phyloP scores from a whole-genome alignment of 148 eudicot species.

The Chenopodium album region DNA sequence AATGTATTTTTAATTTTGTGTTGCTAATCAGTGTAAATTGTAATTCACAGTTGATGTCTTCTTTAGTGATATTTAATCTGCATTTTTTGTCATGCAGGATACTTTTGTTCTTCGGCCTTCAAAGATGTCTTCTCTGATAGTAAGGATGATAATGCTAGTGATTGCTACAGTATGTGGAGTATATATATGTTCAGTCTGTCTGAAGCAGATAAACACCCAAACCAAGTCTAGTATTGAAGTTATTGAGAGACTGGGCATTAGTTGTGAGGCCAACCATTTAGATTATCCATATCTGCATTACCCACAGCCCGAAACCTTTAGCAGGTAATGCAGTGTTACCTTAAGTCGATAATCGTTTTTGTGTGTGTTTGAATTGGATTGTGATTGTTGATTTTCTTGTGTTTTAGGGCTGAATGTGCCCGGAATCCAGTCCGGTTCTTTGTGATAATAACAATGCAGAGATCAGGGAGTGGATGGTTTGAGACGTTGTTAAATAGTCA shows the following conservation, averaged over 20 bases:
- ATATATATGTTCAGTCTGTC: conserved; percentile 73
- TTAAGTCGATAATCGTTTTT: not conserved
- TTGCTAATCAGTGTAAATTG: not conserved
- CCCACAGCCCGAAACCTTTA: conserved; percentile 73
- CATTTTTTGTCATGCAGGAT: conserved; percentile 45
- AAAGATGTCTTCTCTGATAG: conserved; percentile 59
- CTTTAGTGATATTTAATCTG: conserved; percentile 12
- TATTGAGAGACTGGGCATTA: conserved; percentile 35
- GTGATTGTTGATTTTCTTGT: conserved; percentile 9
- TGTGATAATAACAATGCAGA: conserved; percentile 83
- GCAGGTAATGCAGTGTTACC: conserved; percentile 43
- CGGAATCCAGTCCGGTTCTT: conserved; percentile 77
- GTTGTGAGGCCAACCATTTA: conserved; percentile 27
- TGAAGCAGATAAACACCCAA: conserved; percentile 52
- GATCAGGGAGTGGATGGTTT: conserved; percentile 99
- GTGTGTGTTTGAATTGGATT: not conserved
- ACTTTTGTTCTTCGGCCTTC: conserved; percentile 52
- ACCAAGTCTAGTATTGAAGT: conserved; percentile 42
- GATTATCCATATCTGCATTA: conserved; percentile 53
- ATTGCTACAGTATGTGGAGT: conserved; percentile 62
- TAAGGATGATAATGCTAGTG: conserved; percentile 55
- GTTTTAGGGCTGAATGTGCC: conserved; percentile 73
- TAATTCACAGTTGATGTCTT: not conserved
- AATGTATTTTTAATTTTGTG: not conserved
- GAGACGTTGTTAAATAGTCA: conserved; percentile 93